A percentile compares a stretch with the other conserved stretches of the same genome.
Evolutionary conservation across 73 alveolate genomes (phyloP).

Genomic region (Diophrys appendiculata): DNA sequence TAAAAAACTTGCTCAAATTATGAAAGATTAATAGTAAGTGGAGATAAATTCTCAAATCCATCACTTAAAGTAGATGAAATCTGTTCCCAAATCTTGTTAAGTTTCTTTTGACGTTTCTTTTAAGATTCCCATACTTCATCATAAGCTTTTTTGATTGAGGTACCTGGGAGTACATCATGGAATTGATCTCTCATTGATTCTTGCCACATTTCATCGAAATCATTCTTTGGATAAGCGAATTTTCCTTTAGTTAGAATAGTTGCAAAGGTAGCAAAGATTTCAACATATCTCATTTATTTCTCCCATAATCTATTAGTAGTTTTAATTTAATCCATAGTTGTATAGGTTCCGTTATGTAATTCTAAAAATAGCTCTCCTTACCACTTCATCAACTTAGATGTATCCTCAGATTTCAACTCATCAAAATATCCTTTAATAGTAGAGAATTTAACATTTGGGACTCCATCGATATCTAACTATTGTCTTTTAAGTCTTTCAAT

Average conservation of each 20-base stretch:
- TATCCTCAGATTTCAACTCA: conserved; percentile 14
- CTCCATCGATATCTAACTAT: conserved; percentile 53
- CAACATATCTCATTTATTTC: conserved; percentile 37
- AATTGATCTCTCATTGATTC: conserved; percentile 36
- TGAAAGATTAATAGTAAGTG: background rate
- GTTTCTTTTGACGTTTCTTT: background rate
- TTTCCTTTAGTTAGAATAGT: conserved; percentile 2
- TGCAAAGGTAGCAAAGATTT: conserved; percentile 24
- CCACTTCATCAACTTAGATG: conserved; percentile 45
- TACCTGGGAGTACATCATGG: conserved; percentile 65
- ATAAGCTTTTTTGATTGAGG: conserved; percentile 46
- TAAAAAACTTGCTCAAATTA: background rate
- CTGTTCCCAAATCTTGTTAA: background rate
- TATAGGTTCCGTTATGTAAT: conserved; percentile 63
- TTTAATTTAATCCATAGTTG: conserved; percentile 47
- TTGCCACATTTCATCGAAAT: conserved; percentile 49
- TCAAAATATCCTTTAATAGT: conserved; percentile 34
- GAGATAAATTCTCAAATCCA: background rate
- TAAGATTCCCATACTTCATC: conserved; percentile 36
- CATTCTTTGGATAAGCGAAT: conserved; percentile 16
- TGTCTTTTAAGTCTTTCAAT: conserved; percentile 47
- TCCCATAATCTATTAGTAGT: conserved; percentile 44
- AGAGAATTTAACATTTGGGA: conserved; percentile 52
- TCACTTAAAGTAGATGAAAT: background rate
- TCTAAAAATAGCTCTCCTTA: conserved; percentile 64